A percentile compares a stretch with the other conserved stretches of the same genome.
Evolutionary conservation across 2,329 filamentous ascomycete species (phyloP).

Genomic region (Talaromyces sp.): DNA sequence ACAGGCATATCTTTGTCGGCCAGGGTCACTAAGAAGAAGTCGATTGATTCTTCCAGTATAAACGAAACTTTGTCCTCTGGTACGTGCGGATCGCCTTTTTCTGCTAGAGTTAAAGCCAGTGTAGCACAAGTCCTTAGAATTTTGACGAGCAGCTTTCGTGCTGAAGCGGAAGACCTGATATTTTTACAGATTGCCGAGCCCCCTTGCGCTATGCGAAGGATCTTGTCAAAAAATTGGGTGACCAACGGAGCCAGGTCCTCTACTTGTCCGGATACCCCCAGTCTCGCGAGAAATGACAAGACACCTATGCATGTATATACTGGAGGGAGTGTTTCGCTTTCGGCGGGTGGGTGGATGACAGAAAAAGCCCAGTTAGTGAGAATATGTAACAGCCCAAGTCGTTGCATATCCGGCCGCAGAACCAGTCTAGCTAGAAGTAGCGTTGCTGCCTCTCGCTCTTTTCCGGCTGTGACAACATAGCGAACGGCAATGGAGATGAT

Average conservation of each 20-base stretch:
- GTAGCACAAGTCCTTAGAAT: conserved; percentile 72
- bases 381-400: conserved; percentile 64
- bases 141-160: conserved; percentile 79
- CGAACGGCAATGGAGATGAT: conserved; percentile 68
- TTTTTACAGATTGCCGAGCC: conserved; percentile 49
- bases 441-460: conserved; percentile 86
- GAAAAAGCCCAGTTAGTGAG: conserved; percentile 69
- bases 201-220: conserved; percentile 57
- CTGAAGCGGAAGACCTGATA: conserved; percentile 70
- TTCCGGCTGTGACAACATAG: conserved; percentile 72
- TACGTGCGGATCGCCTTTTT: conserved; percentile 28
- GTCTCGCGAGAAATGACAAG: conserved; percentile 73
- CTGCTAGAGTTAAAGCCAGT: conserved; percentile 57
- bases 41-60: conserved; percentile 75
- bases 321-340: conserved; percentile 31
- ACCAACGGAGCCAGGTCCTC: conserved; percentile 70
- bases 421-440: conserved; percentile 74
- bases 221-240: conserved; percentile 61
- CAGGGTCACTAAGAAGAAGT: conserved; percentile 72
- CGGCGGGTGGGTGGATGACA: conserved; percentile 50
- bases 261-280: conserved; percentile 68
- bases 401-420: conserved; percentile 85
- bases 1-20: conserved; percentile 90
- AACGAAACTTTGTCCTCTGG: conserved; percentile 41
- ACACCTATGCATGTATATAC: conserved; percentile 76